Evolutionary conservation across 345 rosid species (phyloP), one percentile per base, ranked within the genome.

Genomic region (Eucalyptus polyanthemos): DNA sequence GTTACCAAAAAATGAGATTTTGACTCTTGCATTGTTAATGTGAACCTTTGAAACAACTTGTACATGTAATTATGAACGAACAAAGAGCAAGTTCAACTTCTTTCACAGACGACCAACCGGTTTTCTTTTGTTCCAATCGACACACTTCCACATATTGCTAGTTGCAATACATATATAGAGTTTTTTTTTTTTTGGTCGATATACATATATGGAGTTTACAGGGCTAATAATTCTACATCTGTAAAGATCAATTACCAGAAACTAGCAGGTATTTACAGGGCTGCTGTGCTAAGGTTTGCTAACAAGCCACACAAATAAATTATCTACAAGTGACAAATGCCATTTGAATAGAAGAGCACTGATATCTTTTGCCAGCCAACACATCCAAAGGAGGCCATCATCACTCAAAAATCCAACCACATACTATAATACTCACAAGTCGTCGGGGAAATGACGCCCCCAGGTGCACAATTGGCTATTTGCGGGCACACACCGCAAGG

Each of bases 401-500:
- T 51, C 27, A 11, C 53, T 89, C 91, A 96, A 90, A 95, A 98
- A 53, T 96, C 97, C 88, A 98, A 91, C 97, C 98, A 97, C 89
- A 94, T 95, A 60, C 89, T 92, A 51, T 92, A 95, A 89, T 96
- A 96, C 69, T 86, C 93, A 89, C 99, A 97, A 25, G 95, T 93
- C 1, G 31, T 56, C 0, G 97, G 99, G 19, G 97, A 95, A 86
- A 95, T 95, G 53, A 92, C 88, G n/a, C 98, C 99, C 69, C 91
- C 96, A 7, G 98, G 97, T 11, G 95, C 91, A 89, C 99, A 97
- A 8, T 50, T 60, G 49, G 88, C 92, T 31, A 95, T 93, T 31
- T 92, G 92, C 1, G 99, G 99, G 91, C 99, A 96, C 83, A 91
- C 97, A 58, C 97, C 97, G 19, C 99, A 97, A n/a, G 98, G 98